Conservation (phyloP, 495 filamentous ascomycete species). For the Cudoniella acicularis region DNA sequence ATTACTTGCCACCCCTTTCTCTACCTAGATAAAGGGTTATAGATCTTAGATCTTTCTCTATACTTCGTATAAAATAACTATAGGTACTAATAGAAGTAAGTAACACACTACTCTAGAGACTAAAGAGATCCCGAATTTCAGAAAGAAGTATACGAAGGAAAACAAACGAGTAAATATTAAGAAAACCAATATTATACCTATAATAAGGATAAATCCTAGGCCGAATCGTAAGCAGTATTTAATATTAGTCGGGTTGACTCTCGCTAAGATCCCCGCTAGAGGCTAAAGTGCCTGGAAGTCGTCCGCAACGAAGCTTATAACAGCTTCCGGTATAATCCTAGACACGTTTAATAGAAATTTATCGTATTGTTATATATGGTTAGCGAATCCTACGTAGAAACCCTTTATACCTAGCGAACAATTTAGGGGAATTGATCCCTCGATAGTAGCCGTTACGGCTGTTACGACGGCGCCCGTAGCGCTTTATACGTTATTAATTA, state of each 20-base stretch:
- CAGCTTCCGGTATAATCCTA: slow-evolving; percentile 10
- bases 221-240: slow-evolving; percentile 9
- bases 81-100: slow-evolving; percentile 12
- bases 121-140: slow-evolving; percentile 11
- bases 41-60: slow-evolving; percentile 14
- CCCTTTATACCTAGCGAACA: slow-evolving; percentile 10
- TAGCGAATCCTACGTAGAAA: slow-evolving; percentile 8
- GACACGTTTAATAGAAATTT: slow-evolving; percentile 16
- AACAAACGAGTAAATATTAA: slow-evolving; percentile 9
- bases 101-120: slow-evolving; percentile 3
- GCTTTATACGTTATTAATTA: neutral
- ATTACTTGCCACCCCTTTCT: slow-evolving; percentile 10
- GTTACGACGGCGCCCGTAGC: neutral
- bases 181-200: neutral
- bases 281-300: slow-evolving; percentile 15
- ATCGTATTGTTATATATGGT: slow-evolving; percentile 5
- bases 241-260: slow-evolving; percentile 7
- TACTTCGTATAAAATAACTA: slow-evolving; percentile 11
- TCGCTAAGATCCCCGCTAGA: slow-evolving; percentile 11
- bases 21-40: slow-evolving; percentile 11
- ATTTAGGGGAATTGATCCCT: slow-evolving; percentile 8
- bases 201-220: slow-evolving; percentile 2
- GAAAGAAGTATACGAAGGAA: slow-evolving; percentile 1
- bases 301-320: slow-evolving; percentile 10
- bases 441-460: neutral